Evolutionary conservation across 1,139 yeast species (phyloP).

Genomic region (Hyphopichia buzzinii): DNA sequence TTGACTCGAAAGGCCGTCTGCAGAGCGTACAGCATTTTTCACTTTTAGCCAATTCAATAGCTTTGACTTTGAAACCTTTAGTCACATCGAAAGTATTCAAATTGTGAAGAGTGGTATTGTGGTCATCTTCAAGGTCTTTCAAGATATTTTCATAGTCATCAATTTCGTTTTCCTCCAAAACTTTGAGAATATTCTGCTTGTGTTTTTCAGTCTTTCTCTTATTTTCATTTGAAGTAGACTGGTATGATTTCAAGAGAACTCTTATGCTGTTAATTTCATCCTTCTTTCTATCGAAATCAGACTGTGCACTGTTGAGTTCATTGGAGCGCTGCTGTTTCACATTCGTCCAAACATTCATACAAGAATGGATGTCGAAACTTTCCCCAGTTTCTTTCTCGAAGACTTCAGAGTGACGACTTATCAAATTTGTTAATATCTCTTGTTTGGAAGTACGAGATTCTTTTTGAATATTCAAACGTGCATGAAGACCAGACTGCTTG

Average conservation of each 20-base stretch:
- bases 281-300: constrained; percentile 5
- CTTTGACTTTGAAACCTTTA: constrained; percentile 59
- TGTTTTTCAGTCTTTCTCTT: constrained; percentile 16
- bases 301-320: constrained; percentile 10
- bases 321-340: constrained; percentile 7
- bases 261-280: constrained; percentile 11
- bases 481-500: constrained; percentile 57
- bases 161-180: constrained; percentile 45
- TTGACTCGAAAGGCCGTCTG: constrained; percentile 53
- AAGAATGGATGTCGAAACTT: constrained; percentile 21
- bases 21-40: constrained; percentile 65
- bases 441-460: constrained; percentile 31
- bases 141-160: constrained; percentile 49
- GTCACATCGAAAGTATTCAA: constrained; percentile 66
- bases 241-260: constrained; percentile 13
- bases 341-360: constrained; percentile 12
- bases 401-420: constrained; percentile 5
- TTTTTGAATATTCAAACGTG: constrained; percentile 45
- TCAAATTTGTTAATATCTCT: constrained; percentile 16
- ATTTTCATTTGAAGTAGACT: constrained; percentile 10
- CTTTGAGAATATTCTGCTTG: constrained; percentile 21
- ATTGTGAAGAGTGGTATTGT: constrained; percentile 57
- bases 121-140: constrained; percentile 59
- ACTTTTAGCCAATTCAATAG: constrained; percentile 57
- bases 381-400: constrained; percentile 13